These are phyloP conservation scores for Penicillium samsonianum DNA, from an alignment of 495 filamentous ascomycete species.

Conservation along the genomic window DNA sequence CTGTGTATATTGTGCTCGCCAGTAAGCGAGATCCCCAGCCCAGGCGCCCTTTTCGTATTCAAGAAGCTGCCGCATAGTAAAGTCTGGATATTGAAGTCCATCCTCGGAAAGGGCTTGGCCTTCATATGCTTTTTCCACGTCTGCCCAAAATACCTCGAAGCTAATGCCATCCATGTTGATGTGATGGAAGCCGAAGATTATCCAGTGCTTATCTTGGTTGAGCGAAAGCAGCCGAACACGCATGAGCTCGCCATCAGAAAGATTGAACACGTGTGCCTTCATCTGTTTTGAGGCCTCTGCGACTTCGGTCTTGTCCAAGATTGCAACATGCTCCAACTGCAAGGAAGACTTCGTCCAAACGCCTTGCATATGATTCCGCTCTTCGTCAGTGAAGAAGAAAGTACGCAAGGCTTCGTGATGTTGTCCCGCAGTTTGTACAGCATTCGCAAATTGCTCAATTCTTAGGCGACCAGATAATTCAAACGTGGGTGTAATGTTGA, in stretches of 20 bases:
- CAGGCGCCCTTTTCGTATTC: slow-evolving; percentile 21
- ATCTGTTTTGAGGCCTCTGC: slow-evolving; percentile 17
- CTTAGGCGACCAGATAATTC: slow-evolving; percentile 22
- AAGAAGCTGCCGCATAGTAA: slow-evolving; percentile 25
- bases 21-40: slow-evolving; percentile 35
- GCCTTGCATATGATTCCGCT: slow-evolving; percentile 24
- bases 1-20: slow-evolving; percentile 31
- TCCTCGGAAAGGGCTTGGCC: slow-evolving; percentile 14
- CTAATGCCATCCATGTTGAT: slow-evolving; percentile 53
- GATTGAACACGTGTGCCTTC: slow-evolving; percentile 29
- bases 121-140: slow-evolving; percentile 44
- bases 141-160: slow-evolving; percentile 38
- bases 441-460: slow-evolving; percentile 29
- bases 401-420: slow-evolving; percentile 51
- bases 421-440: slow-evolving; percentile 29
- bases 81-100: slow-evolving; percentile 29
- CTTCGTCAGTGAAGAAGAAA: slow-evolving; percentile 32
- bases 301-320: slow-evolving; percentile 17
- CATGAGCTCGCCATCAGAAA: slow-evolving; percentile 34
- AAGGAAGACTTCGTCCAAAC: slow-evolving; percentile 22
- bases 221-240: slow-evolving; percentile 29
- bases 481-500: slow-evolving; percentile 32
- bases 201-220: slow-evolving; percentile 21
- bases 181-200: slow-evolving; percentile 45
- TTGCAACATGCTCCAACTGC: slow-evolving; percentile 18